Percentiles rank a stretch among this genome's conserved stretches.
Evolutionary conservation across 2,329 filamentous ascomycete genomes (phyloP).

Genomic region (Alternaria dauci): DNA sequence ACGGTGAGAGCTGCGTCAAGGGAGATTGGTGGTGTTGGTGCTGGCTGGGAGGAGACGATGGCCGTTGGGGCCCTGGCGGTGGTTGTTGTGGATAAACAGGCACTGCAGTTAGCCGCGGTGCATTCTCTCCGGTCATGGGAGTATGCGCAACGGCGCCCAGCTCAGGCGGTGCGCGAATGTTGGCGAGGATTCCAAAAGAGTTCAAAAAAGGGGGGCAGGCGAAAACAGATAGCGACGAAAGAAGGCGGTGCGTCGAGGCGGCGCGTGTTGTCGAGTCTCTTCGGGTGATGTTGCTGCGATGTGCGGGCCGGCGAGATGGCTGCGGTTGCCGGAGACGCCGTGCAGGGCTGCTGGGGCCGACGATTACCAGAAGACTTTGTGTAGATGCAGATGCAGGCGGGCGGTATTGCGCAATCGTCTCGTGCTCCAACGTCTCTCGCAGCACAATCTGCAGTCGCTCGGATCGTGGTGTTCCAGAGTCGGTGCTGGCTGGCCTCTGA

Average conservation of each 20-base stretch:
- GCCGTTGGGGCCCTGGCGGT: slow-evolving; percentile 22
- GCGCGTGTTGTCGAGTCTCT: slow-evolving; percentile 1
- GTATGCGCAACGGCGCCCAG: slow-evolving; percentile 37
- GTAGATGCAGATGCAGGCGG: neutral
- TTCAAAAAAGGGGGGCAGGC: neutral
- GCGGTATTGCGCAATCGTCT: slow-evolving; percentile 1
- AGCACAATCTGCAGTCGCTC: slow-evolving; percentile 8
- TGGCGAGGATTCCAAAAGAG: slow-evolving; percentile 27
- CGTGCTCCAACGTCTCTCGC: neutral
- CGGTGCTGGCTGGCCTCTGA: slow-evolving; percentile 4
- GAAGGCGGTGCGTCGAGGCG: neutral
- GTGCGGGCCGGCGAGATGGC: slow-evolving; percentile 14
- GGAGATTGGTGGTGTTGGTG: slow-evolving; percentile 33
- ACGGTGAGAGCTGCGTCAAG: slow-evolving; percentile 36
- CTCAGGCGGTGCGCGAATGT: slow-evolving; percentile 37
- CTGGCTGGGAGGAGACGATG: slow-evolving; percentile 28
- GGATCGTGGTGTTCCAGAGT: slow-evolving; percentile 21
- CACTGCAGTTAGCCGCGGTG: slow-evolving; percentile 33
- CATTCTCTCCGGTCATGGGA: slow-evolving; percentile 30
- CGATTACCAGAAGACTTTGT: slow-evolving; percentile 7
- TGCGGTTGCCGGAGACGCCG: slow-evolving; percentile 4
- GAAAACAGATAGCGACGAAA: neutral
- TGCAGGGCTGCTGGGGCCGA: slow-evolving; percentile 12
- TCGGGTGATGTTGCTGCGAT: slow-evolving; percentile 9
- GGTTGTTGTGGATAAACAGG: slow-evolving; percentile 21